Evolutionary conservation across 106 monocot species (phyloP), one percentile per base, ranked within the genome.

Genomic region (Acorus gramineus): DNA sequence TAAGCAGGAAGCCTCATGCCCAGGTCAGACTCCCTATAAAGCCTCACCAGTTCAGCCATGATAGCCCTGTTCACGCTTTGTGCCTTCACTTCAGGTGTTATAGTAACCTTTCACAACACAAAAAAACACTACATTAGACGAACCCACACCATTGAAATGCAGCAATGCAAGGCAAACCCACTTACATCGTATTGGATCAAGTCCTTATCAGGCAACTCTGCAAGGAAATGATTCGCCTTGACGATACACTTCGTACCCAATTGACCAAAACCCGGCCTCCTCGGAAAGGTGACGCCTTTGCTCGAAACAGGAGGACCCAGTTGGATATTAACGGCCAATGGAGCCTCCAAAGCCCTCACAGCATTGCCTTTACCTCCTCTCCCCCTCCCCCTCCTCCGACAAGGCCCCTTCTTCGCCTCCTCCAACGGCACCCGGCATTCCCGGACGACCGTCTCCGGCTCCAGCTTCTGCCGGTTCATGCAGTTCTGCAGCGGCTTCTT

Each of bases 221-320:
- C 82, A 44, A 90, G 90, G 67, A 95, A 95, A 65, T 95, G 94
- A 53, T 95, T 95, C 8, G 94, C 94, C 70, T 95, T 95, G 14
- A 95, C 94, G 42, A 95, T 74, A 69, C 94, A 95, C 68, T 65
- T 84, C 47, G 84, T 74, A 9, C 94, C 94, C 4, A 75, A 53
- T 56, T 73, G 73, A 7, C 94, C 94, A 44, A 75, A 86, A 7
- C 90, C 84, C 6, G 94, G 94, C 50, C 94, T 76, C 6, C 80
- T 69, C 10, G 52, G 70, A 55, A 95, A 95, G 4, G 48, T 46
- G 7, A 84, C 49, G 4, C 60, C 76, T 69, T 81, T 86, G 60
- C 63, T 87, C 8, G 95, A 85, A 3, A 74, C 76, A 0, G 85
- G 86, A 14, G 80, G 78, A 45, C 61, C 72, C 44, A 64, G 4